Evolutionary conservation across 306 rosid genomes (phyloP), one percentile per base, ranked within the genome.

Genomic region (Prunus davidiana): DNA sequence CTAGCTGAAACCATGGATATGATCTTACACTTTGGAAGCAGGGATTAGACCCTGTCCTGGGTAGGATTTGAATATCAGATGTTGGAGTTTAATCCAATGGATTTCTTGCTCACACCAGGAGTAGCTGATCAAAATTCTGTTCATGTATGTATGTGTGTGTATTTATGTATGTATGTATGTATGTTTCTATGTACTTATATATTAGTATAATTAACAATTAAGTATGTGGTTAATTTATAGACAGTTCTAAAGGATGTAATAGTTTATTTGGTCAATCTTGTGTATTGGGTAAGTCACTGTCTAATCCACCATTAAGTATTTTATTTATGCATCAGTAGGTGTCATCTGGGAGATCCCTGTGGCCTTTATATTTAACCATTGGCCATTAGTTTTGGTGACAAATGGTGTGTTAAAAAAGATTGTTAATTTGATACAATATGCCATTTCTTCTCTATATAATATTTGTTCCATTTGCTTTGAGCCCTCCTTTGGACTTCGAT

Each of bases 211-310:
- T 47, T 60, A 22, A 58, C 64, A 22, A 47, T 24, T 24, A 24
- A 58, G 18, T 24, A 5, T 25, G 38, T 56, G 34, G 27, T 60
- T 60, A 57, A 27, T 3, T 3, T 22, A 22, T 25, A 11, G 34
- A 60, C 15, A 25, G 65, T 12, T 60, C 9, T 51, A 10, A 12
- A 34, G 50, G 50, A 18, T 52, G 32, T 8, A 71, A 71, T 56
- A 52, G 47, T n/a, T 71, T 71, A 51, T 71, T 51, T 70, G 49
- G 67, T 63, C 67, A 30, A 16, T 67, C 51, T 67, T 28, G 20
- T 50, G 32, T n/a, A 34, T 0, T 1, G 15, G 67, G 16, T 24
- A 22, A 57, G 41, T 58, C 67, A 9, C 25, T 22, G 67, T 46
- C 11, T 57, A 56, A 14, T 57, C 22, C 41, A 13, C 18, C 54